Evolutionary conservation across 1,139 yeast genomes (phyloP), one percentile per base, ranked within the genome.

Genomic region (Candida anutae): DNA sequence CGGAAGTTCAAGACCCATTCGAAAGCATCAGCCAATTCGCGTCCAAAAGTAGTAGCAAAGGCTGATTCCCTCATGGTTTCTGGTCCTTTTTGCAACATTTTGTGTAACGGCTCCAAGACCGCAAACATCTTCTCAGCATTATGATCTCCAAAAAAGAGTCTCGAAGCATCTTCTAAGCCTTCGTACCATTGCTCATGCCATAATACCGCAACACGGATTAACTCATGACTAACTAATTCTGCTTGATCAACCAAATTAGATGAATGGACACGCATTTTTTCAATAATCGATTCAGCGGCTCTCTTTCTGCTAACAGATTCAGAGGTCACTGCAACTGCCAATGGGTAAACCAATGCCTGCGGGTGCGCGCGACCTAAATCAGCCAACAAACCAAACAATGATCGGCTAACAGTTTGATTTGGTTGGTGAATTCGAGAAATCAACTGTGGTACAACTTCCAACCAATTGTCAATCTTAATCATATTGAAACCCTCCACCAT

Each of bases 111-210:
- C 39, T 85, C 95, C 29, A 93, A 58, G 1, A 88, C 88, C 16
- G 83, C 79, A 55, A 82, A 82, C 97, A 90, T 93, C 50, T 85
- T 87, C 33, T 87, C 95, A 6, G 93, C 82, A 47, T 90, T 85
- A 44, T 85, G 93, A 37, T 93, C 98, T 21, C 95, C 95, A 54
- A 87, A 90, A 60, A 82, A 93, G 31, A 83, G 70, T 35, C 96
- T 68, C 4, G 95, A 87, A 1, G 98, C 98, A 58, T 90, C 96
- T 50, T 93, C 99, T 22, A 93, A 62, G 2, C 95, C 97, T 56
- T 88, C 98, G 45, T 88, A 88, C 98, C 99, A 93, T 50, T 82
- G 82, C 48, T 93, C 99, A 45, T 87, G 95, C 97, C 98, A 88
- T 37, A 90, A 60, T 2, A 90, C 96, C 1, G 97, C 96, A 11